Percentiles rank a stretch among this genome's conserved stretches.
These are phyloP conservation scores for Candida pini DNA, from an alignment of 805 yeast species.

Conservation along the genomic window DNA sequence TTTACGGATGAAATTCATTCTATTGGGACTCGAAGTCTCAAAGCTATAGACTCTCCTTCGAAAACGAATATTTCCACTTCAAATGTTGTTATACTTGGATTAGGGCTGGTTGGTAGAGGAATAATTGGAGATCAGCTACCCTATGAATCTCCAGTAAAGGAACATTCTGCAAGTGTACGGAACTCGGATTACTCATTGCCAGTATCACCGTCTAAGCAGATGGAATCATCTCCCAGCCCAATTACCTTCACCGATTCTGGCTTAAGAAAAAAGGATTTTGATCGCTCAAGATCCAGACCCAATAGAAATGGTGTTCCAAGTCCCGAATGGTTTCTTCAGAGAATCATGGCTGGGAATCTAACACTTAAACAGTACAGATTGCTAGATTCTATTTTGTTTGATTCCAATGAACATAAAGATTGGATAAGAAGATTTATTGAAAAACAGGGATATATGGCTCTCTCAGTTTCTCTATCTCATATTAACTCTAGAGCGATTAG, in stretches of 20 bases:
- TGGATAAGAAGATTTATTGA: constrained; percentile 82
- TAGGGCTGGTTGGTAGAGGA: constrained; percentile 27
- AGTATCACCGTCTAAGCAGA: neutral
- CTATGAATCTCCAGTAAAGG: constrained; percentile 3
- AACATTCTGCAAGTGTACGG: neutral
- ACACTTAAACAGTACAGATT: constrained; percentile 33
- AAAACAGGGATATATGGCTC: constrained; percentile 74
- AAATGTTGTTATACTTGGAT: constrained; percentile 25
- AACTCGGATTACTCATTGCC: neutral
- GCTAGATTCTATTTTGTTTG: constrained; percentile 19
- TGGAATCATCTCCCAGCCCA: constrained; percentile 2
- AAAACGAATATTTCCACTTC: constrained; percentile 12
- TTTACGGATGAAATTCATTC: neutral
- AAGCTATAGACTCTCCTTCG: constrained; percentile 7
- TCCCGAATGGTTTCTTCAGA: constrained; percentile 41
- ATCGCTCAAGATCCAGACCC: neutral
- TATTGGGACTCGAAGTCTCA: neutral
- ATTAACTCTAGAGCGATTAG: constrained; percentile 36
- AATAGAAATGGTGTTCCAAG: neutral
- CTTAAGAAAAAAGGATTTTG: neutral
- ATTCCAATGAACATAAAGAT: constrained; percentile 16
- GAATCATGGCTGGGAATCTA: constrained; percentile 34
- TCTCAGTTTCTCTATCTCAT: constrained; percentile 61
- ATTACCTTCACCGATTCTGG: neutral
- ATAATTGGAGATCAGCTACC: constrained; percentile 5